Evolutionary conservation across 2,329 filamentous ascomycete genomes (phyloP).

Genomic region (Diaporthe capsici): DNA sequence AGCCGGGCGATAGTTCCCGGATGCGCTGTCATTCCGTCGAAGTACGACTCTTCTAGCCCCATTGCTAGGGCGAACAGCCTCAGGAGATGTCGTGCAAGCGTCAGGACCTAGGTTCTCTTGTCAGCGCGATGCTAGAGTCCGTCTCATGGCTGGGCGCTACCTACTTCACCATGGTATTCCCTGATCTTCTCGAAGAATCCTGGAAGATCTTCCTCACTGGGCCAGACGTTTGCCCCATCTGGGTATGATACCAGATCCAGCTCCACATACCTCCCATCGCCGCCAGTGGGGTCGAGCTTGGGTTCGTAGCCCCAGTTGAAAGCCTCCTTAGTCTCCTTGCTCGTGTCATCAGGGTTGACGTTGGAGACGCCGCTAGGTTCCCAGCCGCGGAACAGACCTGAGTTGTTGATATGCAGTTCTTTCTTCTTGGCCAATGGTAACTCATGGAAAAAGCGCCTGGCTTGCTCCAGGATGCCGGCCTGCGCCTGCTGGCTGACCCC

Average conservation of each 20-base stretch:
- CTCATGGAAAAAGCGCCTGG: conserved; percentile 45
- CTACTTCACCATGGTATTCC: conserved; percentile 36
- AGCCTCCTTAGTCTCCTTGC: conserved; percentile 40
- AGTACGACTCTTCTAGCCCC: conserved; percentile 41
- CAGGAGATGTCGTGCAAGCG: conserved; percentile 39
- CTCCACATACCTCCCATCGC: conserved; percentile 26
- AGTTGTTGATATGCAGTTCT: conserved; percentile 42
- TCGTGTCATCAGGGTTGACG: conserved; percentile 20
- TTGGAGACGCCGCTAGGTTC: conserved; percentile 35
- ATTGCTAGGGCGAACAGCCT: conserved; percentile 41
- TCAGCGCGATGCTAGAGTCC: neutral
- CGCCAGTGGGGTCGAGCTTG: conserved; percentile 37
- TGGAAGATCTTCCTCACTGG: conserved; percentile 27
- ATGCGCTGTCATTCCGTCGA: conserved; percentile 50
- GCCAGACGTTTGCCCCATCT: conserved; percentile 28
- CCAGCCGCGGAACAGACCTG: conserved; percentile 39
- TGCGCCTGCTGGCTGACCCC: conserved; percentile 43
- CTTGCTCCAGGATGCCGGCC: conserved; percentile 41
- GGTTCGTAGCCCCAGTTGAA: conserved; percentile 42
- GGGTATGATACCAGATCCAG: conserved; percentile 6
- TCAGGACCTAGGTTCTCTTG: neutral
- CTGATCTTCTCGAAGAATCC: conserved; percentile 24
- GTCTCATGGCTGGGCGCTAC: neutral
- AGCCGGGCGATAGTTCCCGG: conserved; percentile 34
- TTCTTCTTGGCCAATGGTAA: conserved; percentile 43